Conservation (phyloP, 2,329 filamentous ascomycete species). For the Colletotrichum nymphaeae region DNA sequence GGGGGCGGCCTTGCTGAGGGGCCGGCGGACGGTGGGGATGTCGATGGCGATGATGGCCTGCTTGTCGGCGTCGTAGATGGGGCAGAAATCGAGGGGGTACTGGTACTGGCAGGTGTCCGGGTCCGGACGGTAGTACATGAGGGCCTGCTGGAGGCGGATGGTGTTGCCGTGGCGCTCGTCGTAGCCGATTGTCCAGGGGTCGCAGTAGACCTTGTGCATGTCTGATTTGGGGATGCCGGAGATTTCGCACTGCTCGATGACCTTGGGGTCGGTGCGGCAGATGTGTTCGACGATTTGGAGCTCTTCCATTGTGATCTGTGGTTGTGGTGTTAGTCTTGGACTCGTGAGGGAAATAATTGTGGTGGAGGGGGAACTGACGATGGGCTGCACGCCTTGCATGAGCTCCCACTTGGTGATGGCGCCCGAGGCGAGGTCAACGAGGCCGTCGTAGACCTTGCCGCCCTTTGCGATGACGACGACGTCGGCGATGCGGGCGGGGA, state of each 20-base stretch:
- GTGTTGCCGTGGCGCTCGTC: slow-evolving; percentile 87
- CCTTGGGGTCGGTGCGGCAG: slow-evolving; percentile 81
- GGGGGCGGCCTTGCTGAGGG: slow-evolving; percentile 76
- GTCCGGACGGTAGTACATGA: slow-evolving; percentile 95
- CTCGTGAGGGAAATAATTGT: accelerated
- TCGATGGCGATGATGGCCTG: slow-evolving; percentile 85
- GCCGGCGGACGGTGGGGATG: slow-evolving; percentile 80
- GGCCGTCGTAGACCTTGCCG: slow-evolving; percentile 84
- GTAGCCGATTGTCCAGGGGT: slow-evolving; percentile 96
- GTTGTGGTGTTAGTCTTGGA: background rate
- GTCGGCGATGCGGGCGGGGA: slow-evolving; percentile 81
- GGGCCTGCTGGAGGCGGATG: slow-evolving; percentile 86
- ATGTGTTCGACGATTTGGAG: slow-evolving; percentile 82
- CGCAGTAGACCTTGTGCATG: slow-evolving; percentile 97
- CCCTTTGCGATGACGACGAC: slow-evolving; percentile 83
- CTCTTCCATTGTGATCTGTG: slow-evolving; percentile 89
- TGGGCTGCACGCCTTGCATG: slow-evolving; percentile 81
- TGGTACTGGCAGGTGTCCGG: slow-evolving; percentile 90
- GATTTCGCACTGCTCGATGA: slow-evolving; percentile 90
- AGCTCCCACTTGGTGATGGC: slow-evolving; percentile 81
- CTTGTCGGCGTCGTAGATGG: slow-evolving; percentile 87
- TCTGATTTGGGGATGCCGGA: slow-evolving; percentile 83
- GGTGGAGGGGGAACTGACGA: slow-evolving; percentile 61
- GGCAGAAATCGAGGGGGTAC: slow-evolving; percentile 92
- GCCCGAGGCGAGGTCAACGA: slow-evolving; percentile 76